Base-by-base conservation (phyloP, 805 yeast species). In the Candida jianshihensis region DNA sequence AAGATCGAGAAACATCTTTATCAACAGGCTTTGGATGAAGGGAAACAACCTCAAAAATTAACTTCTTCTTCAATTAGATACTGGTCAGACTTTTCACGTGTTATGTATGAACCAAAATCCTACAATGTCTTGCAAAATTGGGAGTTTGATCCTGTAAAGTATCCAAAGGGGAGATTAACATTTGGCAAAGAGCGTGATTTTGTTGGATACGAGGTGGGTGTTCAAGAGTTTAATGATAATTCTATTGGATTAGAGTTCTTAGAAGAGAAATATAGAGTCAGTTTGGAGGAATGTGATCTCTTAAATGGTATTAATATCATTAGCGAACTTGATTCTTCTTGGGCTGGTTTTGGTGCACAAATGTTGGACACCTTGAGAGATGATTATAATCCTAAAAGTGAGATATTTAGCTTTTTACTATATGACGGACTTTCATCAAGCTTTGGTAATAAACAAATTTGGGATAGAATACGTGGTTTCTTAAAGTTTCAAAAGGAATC, bases 51-150 rank as follows among this genome's bases (percentile, higher is more conserved):
- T 5, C 64, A 66, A 1, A 41, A 45, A 19, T 57, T 84, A 28
- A 56, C 49, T 5, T 42, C 43, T 0, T 51, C 54, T 1, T 70
- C 68, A 30, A 71, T 85, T 0, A 56, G 54, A 20, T 83, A 75
- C 47, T 90, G 97, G 97, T 70, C 92, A 0, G 95, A 86, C 50
- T 85, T 81, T 51, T 68, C 79, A 28, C 71, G 77, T 45, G 70
- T 88, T 35, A 70, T 83, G 4, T 76, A 76, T 50, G 71, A 73
- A 35, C 90, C 95, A 0, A 60, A 60, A 5, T 67, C 80, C 2
- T 63, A 82, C 32, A 62, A 75, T 26, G 64, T 67, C 6, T 53
- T 88, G 17, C 56, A 60, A 2, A 65, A 75, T 34, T 92, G 90
- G 86, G 71, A 72, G 19, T 67, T 67, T 37, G 70, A 73, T 36